Conservation (phyloP, 1,139 yeast genomes). For the Saccharomyces hybrid region DNA sequence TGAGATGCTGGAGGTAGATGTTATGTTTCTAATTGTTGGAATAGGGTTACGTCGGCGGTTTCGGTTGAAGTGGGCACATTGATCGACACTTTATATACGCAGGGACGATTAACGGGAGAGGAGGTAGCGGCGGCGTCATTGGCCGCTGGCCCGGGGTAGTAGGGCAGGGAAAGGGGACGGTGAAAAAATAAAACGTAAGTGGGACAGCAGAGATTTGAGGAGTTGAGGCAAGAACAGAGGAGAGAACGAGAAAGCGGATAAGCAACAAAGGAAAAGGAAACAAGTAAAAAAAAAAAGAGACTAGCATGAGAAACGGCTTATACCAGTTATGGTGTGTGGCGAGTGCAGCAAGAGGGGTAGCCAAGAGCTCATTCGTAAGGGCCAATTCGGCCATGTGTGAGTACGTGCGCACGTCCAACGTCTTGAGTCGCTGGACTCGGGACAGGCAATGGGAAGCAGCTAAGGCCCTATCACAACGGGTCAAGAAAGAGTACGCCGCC, state of each 20-base stretch:
- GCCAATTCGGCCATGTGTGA: background rate
- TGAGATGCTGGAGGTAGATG: background rate
- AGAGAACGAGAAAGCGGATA: background rate
- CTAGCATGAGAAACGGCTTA: background rate
- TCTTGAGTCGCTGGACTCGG: background rate
- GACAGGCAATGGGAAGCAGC: background rate
- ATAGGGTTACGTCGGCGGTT: background rate
- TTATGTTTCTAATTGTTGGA: background rate
- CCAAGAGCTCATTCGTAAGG: background rate
- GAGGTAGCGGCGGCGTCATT: slow-evolving; percentile 1
- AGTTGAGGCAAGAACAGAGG: background rate
- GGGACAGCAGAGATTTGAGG: background rate
- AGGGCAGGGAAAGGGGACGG: background rate
- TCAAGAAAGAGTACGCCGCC: background rate
- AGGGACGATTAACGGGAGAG: background rate
- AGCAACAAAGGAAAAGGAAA: background rate
- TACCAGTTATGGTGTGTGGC: background rate
- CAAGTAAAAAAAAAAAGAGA: background rate
- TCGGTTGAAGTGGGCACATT: background rate
- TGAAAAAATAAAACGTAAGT: background rate
- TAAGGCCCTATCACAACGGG: background rate
- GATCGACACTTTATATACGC: slow-evolving; percentile 1
- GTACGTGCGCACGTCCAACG: background rate
- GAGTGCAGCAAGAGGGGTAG: background rate
- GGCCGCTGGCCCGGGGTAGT: slow-evolving; percentile 1